These are phyloP conservation scores for Nakazawaea pomicola DNA, from an alignment of 805 yeast species.

Conservation along the genomic window DNA sequence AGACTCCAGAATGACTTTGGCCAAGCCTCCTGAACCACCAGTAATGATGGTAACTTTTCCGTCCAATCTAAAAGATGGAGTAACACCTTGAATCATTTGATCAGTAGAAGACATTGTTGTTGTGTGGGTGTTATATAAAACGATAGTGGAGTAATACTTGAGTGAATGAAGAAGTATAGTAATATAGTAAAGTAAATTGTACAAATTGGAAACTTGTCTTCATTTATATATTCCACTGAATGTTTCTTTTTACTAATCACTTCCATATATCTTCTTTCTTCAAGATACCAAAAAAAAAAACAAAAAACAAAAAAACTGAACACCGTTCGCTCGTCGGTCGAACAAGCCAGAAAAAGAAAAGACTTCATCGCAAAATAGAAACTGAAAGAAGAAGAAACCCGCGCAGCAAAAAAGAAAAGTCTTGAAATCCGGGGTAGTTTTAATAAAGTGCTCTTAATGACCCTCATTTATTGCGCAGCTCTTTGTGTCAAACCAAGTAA, in stretches of 20 bases:
- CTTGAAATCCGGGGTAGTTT: not conserved
- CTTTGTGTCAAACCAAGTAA: no score
- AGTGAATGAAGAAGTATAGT: not conserved
- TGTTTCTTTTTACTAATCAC: no score
- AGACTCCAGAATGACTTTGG: slow-evolving; percentile 60
- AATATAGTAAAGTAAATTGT: no score
- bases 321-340: no score
- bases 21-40: slow-evolving; percentile 80
- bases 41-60: slow-evolving; percentile 70
- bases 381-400: no score
- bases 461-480: not conserved
- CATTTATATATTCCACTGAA: no score
- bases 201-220: no score
- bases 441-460: no score
- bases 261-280: no score
- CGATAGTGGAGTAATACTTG: no score
- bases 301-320: no score
- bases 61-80: slow-evolving; percentile 64
- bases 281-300: no score
- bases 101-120: not conserved
- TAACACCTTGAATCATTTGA: slow-evolving; percentile 31
- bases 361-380: not conserved
- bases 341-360: slow-evolving; percentile 1
- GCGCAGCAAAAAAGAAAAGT: not conserved
- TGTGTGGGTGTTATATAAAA: not conserved